A percentile compares a stretch with the other conserved stretches of the same genome.
Conservation (phyloP, 78 protist species). For the Pelomyxa schiedti region DNA sequence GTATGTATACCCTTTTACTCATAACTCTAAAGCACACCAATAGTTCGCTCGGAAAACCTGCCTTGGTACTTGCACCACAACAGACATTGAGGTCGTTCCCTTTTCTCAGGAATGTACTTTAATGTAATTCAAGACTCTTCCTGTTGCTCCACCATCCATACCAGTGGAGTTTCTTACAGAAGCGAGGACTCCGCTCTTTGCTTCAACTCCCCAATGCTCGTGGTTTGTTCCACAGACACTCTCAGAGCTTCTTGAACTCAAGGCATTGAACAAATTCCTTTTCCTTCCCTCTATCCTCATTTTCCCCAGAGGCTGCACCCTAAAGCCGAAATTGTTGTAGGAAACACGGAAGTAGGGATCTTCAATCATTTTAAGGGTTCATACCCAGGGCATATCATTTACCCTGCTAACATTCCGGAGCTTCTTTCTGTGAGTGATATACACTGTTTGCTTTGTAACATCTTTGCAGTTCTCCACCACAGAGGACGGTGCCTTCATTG, state of each 20-base stretch:
- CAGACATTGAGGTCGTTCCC: too few species aligned
- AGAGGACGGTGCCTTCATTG: conserved; percentile 30
- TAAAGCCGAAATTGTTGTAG: conserved; percentile 60
- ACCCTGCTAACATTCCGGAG: conserved; percentile 35
- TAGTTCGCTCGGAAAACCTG: background rate
- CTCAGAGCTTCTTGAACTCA: conserved; percentile 15
- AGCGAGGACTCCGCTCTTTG: background rate
- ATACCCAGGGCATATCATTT: conserved; percentile 17
- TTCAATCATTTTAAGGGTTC: conserved; percentile 47
- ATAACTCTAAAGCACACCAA: background rate
- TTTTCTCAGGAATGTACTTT: too few species aligned
- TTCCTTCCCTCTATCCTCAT: background rate
- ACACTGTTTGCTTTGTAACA: background rate
- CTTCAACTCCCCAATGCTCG: background rate
- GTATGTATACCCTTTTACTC: too few species aligned
- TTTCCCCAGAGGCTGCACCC: background rate
- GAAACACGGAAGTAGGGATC: conserved; percentile 70
- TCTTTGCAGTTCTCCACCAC: background rate
- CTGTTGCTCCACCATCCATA: too few species aligned
- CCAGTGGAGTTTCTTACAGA: too few species aligned
- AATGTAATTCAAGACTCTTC: too few species aligned
- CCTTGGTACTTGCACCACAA: too few species aligned
- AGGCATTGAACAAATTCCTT: background rate
- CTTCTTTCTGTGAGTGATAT: conserved; percentile 8
- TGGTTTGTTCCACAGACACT: conserved; percentile 64